phyloP scores from a whole-genome alignment of 2,329 filamentous ascomycete species.

The Aspergillus intermedius region DNA sequence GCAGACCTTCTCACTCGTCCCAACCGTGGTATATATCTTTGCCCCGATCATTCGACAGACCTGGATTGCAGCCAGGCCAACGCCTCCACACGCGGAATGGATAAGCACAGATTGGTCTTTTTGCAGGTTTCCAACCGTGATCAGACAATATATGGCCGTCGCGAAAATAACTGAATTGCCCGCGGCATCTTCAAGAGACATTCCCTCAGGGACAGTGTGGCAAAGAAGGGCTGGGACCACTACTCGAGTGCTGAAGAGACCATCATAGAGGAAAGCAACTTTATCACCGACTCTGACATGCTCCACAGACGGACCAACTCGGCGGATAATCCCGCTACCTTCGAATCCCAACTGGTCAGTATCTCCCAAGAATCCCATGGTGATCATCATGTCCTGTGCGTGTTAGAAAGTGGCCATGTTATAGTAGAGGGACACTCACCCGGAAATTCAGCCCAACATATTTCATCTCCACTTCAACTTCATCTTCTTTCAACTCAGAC shows the following conservation, averaged over 20 bases:
- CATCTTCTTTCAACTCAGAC: not conserved
- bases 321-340: constrained; percentile 3
- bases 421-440: too few relatives aligned
- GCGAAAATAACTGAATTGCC: too few relatives aligned
- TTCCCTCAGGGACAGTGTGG: too few relatives aligned
- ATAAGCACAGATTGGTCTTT: too few relatives aligned
- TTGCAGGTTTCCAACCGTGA: too few relatives aligned
- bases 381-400: constrained; percentile 10
- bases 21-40: not conserved
- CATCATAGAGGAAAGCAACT: not conserved
- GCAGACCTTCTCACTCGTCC: not conserved
- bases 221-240: not conserved
- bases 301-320: constrained; percentile 1
- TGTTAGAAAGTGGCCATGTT: not conserved
- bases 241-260: not conserved
- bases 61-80: constrained; percentile 12
- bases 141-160: too few relatives aligned
- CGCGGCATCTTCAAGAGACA: too few relatives aligned
- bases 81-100: too few relatives aligned
- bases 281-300: not conserved
- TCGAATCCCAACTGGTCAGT: constrained; percentile 3
- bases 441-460: constrained; percentile 12
- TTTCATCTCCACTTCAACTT: constrained; percentile 10
- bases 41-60: not conserved
- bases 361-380: constrained; percentile 1